Percentiles rank a stretch among this genome's conserved stretches.
phyloP scores from a whole-genome alignment of 192 early-diverging fungal genomes.

The Allomyces arbusculus region DNA sequence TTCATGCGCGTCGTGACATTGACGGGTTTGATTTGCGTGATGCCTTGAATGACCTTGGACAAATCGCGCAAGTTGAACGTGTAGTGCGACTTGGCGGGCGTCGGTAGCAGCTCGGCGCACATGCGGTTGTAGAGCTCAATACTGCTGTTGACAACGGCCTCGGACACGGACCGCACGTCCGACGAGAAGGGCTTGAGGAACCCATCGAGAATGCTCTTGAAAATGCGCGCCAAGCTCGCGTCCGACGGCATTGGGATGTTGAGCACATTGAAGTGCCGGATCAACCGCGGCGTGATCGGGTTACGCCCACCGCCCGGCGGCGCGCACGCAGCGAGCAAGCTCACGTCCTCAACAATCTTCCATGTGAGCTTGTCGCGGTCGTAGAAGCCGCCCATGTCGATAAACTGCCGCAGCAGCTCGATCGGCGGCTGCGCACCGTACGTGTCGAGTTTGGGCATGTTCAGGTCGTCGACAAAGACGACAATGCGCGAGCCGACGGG shows the following conservation, averaged over 20 bases:
- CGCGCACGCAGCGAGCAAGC: conserved; percentile 30
- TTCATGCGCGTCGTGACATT: conserved; percentile 61
- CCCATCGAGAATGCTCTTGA: conserved; percentile 31
- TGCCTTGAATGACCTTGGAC: conserved; percentile 35
- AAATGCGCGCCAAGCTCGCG: conserved; percentile 25
- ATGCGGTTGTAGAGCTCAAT: conserved; percentile 39
- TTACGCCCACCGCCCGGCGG: conserved; percentile 38
- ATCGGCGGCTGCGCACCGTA: conserved; percentile 40
- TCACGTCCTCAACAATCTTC: conserved; percentile 32
- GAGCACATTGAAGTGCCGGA: conserved; percentile 36
- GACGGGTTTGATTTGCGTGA: conserved; percentile 49
- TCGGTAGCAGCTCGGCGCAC: conserved; percentile 34
- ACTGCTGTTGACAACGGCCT: conserved; percentile 29
- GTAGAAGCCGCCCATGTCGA: conserved; percentile 36
- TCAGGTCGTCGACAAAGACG: conserved; percentile 40
- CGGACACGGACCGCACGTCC: conserved; percentile 20
- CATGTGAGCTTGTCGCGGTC: conserved; percentile 35
- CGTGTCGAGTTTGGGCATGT: conserved; percentile 40
- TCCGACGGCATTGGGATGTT: conserved; percentile 31
- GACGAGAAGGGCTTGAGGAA: conserved; percentile 28
- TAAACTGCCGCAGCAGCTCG: conserved; percentile 30
- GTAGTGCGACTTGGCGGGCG: conserved; percentile 38
- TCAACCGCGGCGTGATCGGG: conserved; percentile 25
- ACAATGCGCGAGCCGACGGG: conserved; percentile 31
- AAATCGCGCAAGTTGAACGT: conserved; percentile 38